phyloP scores from a whole-genome alignment of 2,329 filamentous ascomycete genomes.

The Biscogniauxia marginata region DNA sequence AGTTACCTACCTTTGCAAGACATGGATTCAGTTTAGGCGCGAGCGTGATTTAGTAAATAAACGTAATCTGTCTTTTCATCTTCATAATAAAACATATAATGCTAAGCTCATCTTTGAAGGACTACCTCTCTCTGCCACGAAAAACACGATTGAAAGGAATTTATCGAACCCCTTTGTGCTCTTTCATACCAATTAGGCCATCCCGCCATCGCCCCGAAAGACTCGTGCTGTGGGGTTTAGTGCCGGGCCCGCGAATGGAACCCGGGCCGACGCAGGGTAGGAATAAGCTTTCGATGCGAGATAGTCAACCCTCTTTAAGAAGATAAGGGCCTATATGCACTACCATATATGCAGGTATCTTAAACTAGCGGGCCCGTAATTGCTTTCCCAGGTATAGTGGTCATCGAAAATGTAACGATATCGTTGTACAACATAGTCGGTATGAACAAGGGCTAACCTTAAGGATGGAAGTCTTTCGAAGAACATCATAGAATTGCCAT shows the following conservation, averaged over 20 bases:
- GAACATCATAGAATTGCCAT: background rate
- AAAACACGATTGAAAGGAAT: background rate
- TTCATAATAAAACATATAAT: background rate
- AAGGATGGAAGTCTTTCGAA: background rate
- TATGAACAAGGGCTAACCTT: background rate
- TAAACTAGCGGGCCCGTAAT: background rate
- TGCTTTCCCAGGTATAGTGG: background rate
- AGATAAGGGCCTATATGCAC: background rate
- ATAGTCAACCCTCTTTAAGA: too few species aligned
- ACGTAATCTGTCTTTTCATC: too few species aligned
- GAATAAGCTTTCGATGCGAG: too few species aligned
- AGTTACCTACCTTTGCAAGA: background rate
- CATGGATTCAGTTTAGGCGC: background rate
- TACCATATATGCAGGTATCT: background rate
- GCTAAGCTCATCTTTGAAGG: background rate
- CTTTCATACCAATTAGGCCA: too few species aligned
- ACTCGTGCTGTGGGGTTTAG: too few species aligned
- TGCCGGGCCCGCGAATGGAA: too few species aligned
- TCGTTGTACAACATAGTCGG: background rate
- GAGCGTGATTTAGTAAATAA: too few species aligned
- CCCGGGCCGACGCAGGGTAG: background rate
- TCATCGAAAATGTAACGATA: background rate
- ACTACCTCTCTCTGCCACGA: too few species aligned
- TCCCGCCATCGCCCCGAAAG: too few species aligned
- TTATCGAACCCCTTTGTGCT: background rate